These are phyloP conservation scores for Pseudonitzschia multiseries DNA, from an alignment of 108 stramenopile species.

Conservation along the genomic window DNA sequence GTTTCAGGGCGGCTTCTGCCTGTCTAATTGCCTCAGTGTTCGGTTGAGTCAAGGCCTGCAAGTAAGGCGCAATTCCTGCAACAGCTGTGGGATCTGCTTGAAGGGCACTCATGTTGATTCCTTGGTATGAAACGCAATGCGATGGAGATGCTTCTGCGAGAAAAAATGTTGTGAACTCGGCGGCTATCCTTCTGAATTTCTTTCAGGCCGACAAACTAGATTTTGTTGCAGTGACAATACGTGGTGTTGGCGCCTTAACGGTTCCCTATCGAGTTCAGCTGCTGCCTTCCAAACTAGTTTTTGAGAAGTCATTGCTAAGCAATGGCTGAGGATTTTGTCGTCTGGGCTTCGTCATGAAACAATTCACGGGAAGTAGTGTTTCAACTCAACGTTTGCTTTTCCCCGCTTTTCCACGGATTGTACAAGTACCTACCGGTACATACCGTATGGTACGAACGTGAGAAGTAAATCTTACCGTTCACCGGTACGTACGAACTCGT, in stretches of 20 bases:
- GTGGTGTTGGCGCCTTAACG: conserved; percentile 1
- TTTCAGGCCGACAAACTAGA: neutral
- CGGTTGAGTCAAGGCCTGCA: conserved; percentile 80
- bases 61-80: conserved; percentile 24
- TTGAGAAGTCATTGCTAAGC: neutral
- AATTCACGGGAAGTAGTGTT: neutral
- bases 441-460: too few relatives aligned
- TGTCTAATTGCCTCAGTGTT: conserved; percentile 88
- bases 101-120: conserved; percentile 22
- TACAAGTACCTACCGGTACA: too few relatives aligned
- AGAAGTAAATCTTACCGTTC: too few relatives aligned
- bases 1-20: conserved; percentile 87
- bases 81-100: conserved; percentile 26
- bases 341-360: neutral
- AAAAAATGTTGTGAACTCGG: neutral
- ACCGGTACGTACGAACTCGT: too few relatives aligned
- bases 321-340: conserved; percentile 3
- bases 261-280: neutral
- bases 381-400: neutral
- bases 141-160: neutral
- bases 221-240: neutral
- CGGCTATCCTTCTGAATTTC: neutral
- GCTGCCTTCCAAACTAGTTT: too few relatives aligned
- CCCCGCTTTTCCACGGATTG: too few relatives aligned
- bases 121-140: neutral